Evolutionary conservation across 179 eudicot species (phyloP), one percentile per base, ranked within the genome.

Genomic region (Amaranthus tricolor): DNA sequence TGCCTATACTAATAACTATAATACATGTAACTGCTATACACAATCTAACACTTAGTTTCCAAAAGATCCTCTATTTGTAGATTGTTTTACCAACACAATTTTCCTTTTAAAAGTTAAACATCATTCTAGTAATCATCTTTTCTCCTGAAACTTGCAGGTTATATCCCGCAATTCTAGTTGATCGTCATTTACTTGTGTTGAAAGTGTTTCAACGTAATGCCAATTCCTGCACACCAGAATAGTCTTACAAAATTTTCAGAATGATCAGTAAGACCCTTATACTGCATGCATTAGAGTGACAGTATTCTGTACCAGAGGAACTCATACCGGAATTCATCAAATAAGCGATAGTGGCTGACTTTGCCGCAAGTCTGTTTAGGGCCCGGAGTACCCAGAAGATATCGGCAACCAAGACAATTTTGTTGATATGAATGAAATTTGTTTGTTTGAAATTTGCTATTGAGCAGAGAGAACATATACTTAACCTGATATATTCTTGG

Each of bases 81-180:
- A 31, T 8, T 19, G 21, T 60, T 60, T 13, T 19, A 2, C 17
- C 12, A 19, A 40, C 10, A 60, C 11, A 60, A 6, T 12, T 19
- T 12, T 20, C 43, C 21, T 60, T n/a, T 60, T 20, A 1, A 7
- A 19, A 60, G 40, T 20, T 20, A 8, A 40, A 60, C 40, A 19
- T 60, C 40, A 20, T 60, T 20, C 11, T 21, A 15, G 24, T 44
- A 16, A 66, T 49, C 1, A 51, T 1, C 47, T 14, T 52, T 21
- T 20, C 53, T 53, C 20, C 60, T 53, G 20, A 52, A 12, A 68
- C 59, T 8, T 68, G 47, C 72, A 68, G 72, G 72, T 68, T 14
- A 53, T 68, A 68, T 68, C 72, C 16, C 72, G 14, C 43, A 68
- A 16, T 53, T 13, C 50, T 53, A 24, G 72, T 53, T 68, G 49